phyloP scores from a whole-genome alignment of 2,329 filamentous ascomycete species.

The Sporothrix euskadiensis region DNA sequence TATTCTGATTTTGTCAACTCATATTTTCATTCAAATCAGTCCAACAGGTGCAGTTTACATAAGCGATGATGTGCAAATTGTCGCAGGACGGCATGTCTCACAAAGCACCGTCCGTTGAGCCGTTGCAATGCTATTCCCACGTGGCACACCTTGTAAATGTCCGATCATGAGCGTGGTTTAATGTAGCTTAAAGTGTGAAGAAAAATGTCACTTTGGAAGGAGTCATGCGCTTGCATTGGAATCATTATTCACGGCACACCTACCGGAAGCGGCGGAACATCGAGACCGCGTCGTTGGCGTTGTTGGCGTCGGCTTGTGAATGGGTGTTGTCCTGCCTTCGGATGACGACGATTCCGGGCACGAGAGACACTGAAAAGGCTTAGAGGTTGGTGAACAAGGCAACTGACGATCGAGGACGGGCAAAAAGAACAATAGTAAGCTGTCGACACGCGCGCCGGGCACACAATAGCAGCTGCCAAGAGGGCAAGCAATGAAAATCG shows the following conservation, averaged over 20 bases:
- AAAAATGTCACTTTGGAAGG: not conserved
- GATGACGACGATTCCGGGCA: conserved; percentile 8
- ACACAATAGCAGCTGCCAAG: not conserved
- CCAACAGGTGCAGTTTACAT: not conserved
- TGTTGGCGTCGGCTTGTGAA: not conserved
- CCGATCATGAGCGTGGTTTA: not conserved
- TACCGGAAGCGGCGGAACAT: not conserved
- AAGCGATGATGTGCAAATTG: not conserved
- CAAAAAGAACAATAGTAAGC: not conserved
- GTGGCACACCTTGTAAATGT: conserved; percentile 12
- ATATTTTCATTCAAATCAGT: not conserved
- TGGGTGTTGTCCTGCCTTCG: conserved; percentile 1
- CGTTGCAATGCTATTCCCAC: not conserved
- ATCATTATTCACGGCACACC: not conserved
- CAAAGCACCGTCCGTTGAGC: not conserved
- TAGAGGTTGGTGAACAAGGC: not conserved
- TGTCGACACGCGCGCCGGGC: not conserved
- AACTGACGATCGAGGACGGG: not conserved
- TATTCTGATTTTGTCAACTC: not conserved
- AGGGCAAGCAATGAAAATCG: not conserved
- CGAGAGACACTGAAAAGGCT: not conserved
- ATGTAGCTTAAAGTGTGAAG: too few relatives aligned
- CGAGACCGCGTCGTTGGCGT: not conserved
- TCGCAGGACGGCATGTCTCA: not conserved
- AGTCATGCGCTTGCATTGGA: not conserved